A percentile compares a stretch with the other conserved stretches of the same genome.
Conservation (phyloP, 1,139 yeast genomes). For the Protomyces macrosporus region DNA sequence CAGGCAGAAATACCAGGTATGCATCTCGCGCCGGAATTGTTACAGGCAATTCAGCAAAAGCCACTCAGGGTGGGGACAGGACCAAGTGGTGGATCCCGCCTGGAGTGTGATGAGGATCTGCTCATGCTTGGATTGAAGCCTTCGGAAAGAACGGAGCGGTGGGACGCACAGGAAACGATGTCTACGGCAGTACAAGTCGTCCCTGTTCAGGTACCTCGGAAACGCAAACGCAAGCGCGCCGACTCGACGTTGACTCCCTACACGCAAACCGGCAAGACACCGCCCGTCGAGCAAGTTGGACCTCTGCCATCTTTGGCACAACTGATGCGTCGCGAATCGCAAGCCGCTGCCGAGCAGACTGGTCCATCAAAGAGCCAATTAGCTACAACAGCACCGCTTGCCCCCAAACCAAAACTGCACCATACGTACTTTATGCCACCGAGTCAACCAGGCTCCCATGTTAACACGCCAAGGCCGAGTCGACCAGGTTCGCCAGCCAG, state of each 20-base stretch:
- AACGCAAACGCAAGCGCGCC: background rate
- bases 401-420: background rate
- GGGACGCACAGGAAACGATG: too few species aligned
- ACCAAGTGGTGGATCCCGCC: conserved; percentile 3
- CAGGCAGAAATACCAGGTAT: conserved; percentile 1
- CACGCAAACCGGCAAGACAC: background rate
- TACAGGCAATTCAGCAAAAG: background rate
- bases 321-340: background rate
- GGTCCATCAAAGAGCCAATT: background rate
- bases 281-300: background rate
- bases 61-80: background rate
- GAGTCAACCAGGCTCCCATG: background rate
- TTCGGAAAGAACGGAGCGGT: background rate
- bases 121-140: conserved; percentile 1
- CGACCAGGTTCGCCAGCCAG: background rate
- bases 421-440: background rate
- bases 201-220: background rate
- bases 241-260: background rate
- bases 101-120: conserved; percentile 15
- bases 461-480: background rate
- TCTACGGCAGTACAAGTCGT: too few species aligned
- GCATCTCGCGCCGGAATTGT: background rate
- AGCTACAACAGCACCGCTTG: background rate
- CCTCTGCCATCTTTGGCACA: background rate
- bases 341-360: background rate